These are phyloP conservation scores for Malassezia yamatoensis DNA, from an alignment of 1,284 basidiomycete genomes.

Conservation along the genomic window DNA sequence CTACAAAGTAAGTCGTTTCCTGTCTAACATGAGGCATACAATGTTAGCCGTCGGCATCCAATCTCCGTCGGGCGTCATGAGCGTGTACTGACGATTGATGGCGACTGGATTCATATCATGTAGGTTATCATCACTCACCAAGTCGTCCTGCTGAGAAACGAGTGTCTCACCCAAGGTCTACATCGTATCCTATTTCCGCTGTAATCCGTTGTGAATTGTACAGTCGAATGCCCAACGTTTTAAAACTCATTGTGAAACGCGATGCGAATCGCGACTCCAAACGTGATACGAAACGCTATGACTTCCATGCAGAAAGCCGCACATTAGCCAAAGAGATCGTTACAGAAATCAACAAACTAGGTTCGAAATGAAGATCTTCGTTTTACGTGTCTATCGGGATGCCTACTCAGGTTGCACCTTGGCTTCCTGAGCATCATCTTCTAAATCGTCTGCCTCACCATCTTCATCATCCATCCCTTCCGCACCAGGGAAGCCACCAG, in stretches of 20 bases:
- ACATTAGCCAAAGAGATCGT: constrained; percentile 56
- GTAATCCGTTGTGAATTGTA: constrained; percentile 74
- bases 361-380: background rate
- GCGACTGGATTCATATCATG: constrained; percentile 73
- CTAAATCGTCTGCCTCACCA: constrained; percentile 46
- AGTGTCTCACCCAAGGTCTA: constrained; percentile 52
- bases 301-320: constrained; percentile 86
- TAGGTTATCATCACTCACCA: constrained; percentile 50
- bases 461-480: constrained; percentile 43
- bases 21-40: constrained; percentile 60
- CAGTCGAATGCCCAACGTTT: constrained; percentile 65
- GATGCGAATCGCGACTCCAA: constrained; percentile 73
- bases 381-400: no score
- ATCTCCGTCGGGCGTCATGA: constrained; percentile 72
- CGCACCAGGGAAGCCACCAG: constrained; percentile 48
- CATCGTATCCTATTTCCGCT: constrained; percentile 81
- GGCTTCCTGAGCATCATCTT: background rate
- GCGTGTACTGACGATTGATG: constrained; percentile 83
- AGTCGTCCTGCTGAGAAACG: constrained; percentile 27
- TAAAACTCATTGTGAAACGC: constrained; percentile 67
- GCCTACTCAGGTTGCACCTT: background rate
- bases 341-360: constrained; percentile 25
- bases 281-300: constrained; percentile 67
- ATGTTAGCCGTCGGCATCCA: constrained; percentile 85
- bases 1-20: constrained; percentile 53